Base-by-base conservation (phyloP, 2,329 filamentous ascomycete genomes). In the Phoma herbarum region DNA sequence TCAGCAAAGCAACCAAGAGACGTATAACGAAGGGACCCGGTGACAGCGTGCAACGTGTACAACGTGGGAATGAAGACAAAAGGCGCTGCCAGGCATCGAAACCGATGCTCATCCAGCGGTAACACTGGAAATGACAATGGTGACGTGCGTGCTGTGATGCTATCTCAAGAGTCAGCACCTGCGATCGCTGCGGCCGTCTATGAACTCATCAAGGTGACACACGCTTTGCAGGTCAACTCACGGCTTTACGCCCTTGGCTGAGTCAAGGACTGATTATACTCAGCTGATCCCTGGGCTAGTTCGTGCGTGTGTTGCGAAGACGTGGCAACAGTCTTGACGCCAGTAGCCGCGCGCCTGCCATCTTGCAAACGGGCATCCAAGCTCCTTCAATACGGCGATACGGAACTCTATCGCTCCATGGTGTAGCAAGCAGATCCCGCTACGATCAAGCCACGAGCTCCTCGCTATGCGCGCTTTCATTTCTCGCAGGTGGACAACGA, bases 361-460 rank as follows among this genome's bases (percentile, higher is more conserved):
- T 18, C 35, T 37, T 37, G 33, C 33, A 10, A 22, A 12, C 18
- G 11, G 7, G 12, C 22, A 26, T n/a, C 41, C 23, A n/a, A 43
- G 41, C 23, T 43, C 9, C 23, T 43, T 6, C 14, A 26, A 26
- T 14, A 43, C 23, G 41, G 12, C 23, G 41, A 29, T 33, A 33
- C 28, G 44, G 3, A 23, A 22, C 18, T 47, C 12, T 25, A 37
- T 48, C 45, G 22, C 12, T 28, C 25, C 18, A 5, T 37, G 29
- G n/a, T 26, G 52, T 37, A 22, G 12, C 45, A 56, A 18, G 39
- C 39, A 49, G 44, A 45, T 49, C 48, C 29, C 22, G 12, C 18
- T 28, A 26, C 48, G 35, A 52, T 42, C 42, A 47, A 43, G 37
- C 55, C 42, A 37, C 55, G 28, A 44, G 35, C 14, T 20, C 23